phyloP scores from a whole-genome alignment of 768 basidiomycete genomes.

The Strobilomyces confusus region DNA sequence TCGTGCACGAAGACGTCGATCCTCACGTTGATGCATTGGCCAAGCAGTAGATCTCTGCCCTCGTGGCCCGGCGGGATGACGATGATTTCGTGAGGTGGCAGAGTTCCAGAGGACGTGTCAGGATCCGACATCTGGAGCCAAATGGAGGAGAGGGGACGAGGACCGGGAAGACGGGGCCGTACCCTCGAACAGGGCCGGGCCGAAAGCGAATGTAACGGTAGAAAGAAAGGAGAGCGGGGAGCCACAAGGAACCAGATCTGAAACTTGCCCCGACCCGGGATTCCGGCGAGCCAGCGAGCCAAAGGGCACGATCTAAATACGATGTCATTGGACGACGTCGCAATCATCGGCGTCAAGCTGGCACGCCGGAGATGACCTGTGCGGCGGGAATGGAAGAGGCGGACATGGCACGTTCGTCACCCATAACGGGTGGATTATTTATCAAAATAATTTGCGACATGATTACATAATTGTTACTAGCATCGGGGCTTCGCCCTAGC shows the following conservation, averaged over 20 bases:
- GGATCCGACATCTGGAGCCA: constrained; percentile 14
- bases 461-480: constrained; percentile 18
- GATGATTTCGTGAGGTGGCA: constrained; percentile 57
- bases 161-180: no score
- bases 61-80: constrained; percentile 36
- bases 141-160: not conserved
- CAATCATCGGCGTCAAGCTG: constrained; percentile 4
- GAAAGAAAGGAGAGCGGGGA: not conserved
- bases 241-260: constrained; percentile 17
- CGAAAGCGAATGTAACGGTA: not conserved
- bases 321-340: not conserved
- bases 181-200: constrained; percentile 13
- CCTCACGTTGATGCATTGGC: constrained; percentile 63
- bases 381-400: not conserved
- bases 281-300: constrained; percentile 4
- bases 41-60: constrained; percentile 43
- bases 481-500: not conserved
- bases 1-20: constrained; percentile 47
- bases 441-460: not conserved
- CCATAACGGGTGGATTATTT: not conserved
- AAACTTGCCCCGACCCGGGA: constrained; percentile 15
- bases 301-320: constrained; percentile 10
- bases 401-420: not conserved
- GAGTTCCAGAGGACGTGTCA: constrained; percentile 5
- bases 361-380: constrained; percentile 6